Percentiles rank a stretch among this genome's conserved stretches.
Evolutionary conservation across 2,329 filamentous ascomycete species (phyloP).

Genomic region (Whalleya microplaca): DNA sequence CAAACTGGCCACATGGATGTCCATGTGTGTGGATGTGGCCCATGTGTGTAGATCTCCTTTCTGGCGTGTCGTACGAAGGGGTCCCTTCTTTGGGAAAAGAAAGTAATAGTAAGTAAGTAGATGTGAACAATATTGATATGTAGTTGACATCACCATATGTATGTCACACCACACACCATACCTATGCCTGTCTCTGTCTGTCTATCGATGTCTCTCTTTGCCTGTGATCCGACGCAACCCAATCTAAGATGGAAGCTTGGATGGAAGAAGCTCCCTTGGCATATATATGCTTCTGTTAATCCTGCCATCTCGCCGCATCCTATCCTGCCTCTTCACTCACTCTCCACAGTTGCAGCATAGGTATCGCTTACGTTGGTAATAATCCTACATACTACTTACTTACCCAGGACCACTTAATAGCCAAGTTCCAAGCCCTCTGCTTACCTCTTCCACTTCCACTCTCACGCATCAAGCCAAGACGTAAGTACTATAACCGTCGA

Average conservation of each 20-base stretch:
- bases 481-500: background rate
- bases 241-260: background rate
- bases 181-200: no score
- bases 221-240: background rate
- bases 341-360: background rate
- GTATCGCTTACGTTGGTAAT: background rate
- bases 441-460: background rate
- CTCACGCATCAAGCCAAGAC: background rate
- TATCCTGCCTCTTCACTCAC: background rate
- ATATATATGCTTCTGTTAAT: background rate
- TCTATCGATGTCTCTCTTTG: no score
- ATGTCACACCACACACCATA: no score
- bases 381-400: background rate
- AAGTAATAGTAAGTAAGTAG: no score
- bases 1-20: no score
- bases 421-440: background rate
- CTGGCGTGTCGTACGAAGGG: no score
- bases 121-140: no score
- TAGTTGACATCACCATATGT: no score
- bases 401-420: background rate
- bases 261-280: background rate
- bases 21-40: no score
- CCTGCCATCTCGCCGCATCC: background rate
- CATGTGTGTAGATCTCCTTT: no score
- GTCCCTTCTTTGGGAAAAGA: no score